Conservation (phyloP, 2,329 filamentous ascomycete species). For the Lasiodiplodia sp. region DNA sequence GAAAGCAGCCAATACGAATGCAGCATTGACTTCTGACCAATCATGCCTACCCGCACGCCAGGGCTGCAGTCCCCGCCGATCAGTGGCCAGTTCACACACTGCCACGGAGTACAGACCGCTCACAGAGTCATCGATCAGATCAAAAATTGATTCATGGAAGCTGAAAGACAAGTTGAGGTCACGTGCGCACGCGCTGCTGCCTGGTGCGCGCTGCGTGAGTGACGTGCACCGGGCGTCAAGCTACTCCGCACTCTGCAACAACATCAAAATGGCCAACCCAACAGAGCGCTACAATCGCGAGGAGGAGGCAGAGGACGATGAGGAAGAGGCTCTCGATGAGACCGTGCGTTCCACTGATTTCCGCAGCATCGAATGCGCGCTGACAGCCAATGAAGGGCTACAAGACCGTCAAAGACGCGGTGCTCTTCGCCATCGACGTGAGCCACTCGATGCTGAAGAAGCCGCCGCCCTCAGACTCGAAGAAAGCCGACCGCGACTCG, state of each 20-base stretch:
- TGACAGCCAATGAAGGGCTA: slow-evolving; percentile 68
- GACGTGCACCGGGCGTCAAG: slow-evolving; percentile 2
- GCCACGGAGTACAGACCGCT: background rate
- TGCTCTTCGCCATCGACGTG: slow-evolving; percentile 94
- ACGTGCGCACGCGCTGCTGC: slow-evolving; percentile 21
- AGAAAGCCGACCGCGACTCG: slow-evolving; percentile 79
- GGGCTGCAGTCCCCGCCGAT: background rate
- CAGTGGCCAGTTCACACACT: background rate
- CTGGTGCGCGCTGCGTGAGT: slow-evolving; percentile 10
- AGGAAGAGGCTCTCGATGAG: slow-evolving; percentile 30
- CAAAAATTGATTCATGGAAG: background rate
- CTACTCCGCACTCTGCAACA: slow-evolving; percentile 8
- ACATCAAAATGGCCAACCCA: slow-evolving; percentile 15
- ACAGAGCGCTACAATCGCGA: slow-evolving; percentile 23
- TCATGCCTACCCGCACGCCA: background rate
- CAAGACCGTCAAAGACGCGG: slow-evolving; percentile 93
- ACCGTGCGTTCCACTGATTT: slow-evolving; percentile 15
- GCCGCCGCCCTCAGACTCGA: slow-evolving; percentile 67
- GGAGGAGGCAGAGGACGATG: slow-evolving; percentile 28
- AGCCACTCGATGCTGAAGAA: slow-evolving; percentile 82
- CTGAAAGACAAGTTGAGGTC: background rate
- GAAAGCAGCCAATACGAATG: slow-evolving; percentile 3
- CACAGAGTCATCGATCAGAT: background rate
- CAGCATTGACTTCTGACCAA: background rate
- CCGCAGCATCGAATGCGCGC: background rate